phyloP scores from a whole-genome alignment of 148 eudicot genomes.

The Heliamphora exappendiculata region DNA sequence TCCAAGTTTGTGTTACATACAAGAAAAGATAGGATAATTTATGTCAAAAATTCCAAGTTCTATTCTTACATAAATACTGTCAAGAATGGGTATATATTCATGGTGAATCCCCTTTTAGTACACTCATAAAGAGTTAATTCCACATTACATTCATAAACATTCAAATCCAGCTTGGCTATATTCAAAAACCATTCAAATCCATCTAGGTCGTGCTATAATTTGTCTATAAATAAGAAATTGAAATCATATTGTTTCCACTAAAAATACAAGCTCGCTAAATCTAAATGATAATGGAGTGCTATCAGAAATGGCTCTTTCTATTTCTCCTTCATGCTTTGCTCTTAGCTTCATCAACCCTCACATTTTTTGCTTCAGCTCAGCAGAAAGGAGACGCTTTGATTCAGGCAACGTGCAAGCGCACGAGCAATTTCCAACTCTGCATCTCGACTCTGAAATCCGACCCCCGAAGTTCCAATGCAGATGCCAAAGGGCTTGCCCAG shows the following conservation, averaged over 20 bases:
- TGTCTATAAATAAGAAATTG: neutral
- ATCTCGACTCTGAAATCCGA: neutral
- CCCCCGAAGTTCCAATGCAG: neutral
- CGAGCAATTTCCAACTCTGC: neutral
- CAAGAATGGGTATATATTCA: too few relatives aligned
- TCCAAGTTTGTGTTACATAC: too few relatives aligned
- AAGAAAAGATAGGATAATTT: too few relatives aligned
- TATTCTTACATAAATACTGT: too few relatives aligned
- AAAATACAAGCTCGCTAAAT: too few relatives aligned
- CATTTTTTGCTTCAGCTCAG: neutral
- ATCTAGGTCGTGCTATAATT: too few relatives aligned
- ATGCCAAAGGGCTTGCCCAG: neutral
- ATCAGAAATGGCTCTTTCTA: neutral
- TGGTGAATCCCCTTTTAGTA: too few relatives aligned
- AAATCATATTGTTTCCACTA: neutral
- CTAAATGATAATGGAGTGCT: neutral
- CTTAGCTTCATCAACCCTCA: neutral
- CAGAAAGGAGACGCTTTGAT: neutral
- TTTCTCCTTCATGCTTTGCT: constrained; percentile 2
- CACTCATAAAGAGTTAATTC: too few relatives aligned
- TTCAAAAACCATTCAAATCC: too few relatives aligned
- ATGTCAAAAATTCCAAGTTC: too few relatives aligned
- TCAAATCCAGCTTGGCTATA: too few relatives aligned
- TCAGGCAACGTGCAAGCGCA: neutral
- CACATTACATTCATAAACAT: too few relatives aligned